Evolutionary conservation across 139 green algal species (phyloP).

Genomic region (Dunaliella primolecta): DNA sequence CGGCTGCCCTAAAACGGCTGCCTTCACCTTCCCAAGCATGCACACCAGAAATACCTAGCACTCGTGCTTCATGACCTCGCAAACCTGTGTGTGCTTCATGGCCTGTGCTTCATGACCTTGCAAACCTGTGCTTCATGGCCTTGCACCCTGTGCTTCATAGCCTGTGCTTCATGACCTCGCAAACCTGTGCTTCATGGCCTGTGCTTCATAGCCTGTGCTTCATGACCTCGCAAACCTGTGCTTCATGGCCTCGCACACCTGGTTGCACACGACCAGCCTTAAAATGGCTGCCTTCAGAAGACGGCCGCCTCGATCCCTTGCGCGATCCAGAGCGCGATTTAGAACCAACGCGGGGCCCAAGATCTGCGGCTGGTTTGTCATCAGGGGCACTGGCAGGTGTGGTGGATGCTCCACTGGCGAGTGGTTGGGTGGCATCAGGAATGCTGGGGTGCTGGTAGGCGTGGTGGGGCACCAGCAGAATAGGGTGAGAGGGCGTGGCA

Average conservation of each 20-base stretch:
- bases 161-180: too few relatives aligned
- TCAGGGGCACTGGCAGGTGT: neutral
- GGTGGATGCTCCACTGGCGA: neutral
- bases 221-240: too few relatives aligned
- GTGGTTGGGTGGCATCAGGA: neutral
- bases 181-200: too few relatives aligned
- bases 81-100: too few relatives aligned
- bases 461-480: neutral
- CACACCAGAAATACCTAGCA: too few relatives aligned
- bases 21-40: too few relatives aligned
- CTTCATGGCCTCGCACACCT: neutral
- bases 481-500: neutral
- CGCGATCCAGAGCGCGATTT: neutral
- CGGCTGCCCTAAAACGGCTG: neutral
- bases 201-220: too few relatives aligned
- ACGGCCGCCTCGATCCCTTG: neutral
- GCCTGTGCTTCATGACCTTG: too few relatives aligned
- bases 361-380: neutral
- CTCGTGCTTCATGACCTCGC: too few relatives aligned
- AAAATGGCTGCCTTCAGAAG: neutral
- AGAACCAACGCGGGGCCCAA: neutral
- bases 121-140: too few relatives aligned
- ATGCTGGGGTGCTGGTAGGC: neutral
- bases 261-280: neutral
- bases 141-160: too few relatives aligned